Conservation (phyloP, 1,139 yeast species). For the Candida anutae region DNA sequence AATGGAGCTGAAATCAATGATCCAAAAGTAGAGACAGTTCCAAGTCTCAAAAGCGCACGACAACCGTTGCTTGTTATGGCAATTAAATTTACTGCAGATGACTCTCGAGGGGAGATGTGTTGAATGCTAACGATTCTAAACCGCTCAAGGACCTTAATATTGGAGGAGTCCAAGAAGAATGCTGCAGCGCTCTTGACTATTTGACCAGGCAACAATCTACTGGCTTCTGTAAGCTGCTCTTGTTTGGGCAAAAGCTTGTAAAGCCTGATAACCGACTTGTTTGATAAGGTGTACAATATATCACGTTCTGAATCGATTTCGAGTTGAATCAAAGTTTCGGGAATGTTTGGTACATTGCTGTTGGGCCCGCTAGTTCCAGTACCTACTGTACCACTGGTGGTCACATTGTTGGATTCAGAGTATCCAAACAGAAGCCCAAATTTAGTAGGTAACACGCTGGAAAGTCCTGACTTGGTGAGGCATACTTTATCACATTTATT, state of each 20-base stretch:
- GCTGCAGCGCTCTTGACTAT: conserved; percentile 54
- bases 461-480: conserved; percentile 60
- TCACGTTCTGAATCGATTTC: conserved; percentile 72
- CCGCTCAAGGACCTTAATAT: conserved; percentile 35
- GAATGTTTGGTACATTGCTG: conserved; percentile 12
- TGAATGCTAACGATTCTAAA: conserved; percentile 57
- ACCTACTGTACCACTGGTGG: too few relatives aligned
- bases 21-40: conserved; percentile 22
- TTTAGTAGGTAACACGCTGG: conserved; percentile 48
- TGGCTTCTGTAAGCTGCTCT: conserved; percentile 30
- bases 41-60: conserved; percentile 59
- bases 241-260: conserved; percentile 46
- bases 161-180: conserved; percentile 38
- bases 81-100: conserved; percentile 63
- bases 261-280: conserved; percentile 74
- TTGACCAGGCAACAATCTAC: conserved; percentile 38
- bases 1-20: conserved; percentile 18
- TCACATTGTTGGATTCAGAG: conserved; percentile 9
- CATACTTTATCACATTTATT: conserved; percentile 80
- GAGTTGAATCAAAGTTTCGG: conserved; percentile 58
- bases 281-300: conserved; percentile 74
- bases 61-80: conserved; percentile 87
- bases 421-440: conserved; percentile 34
- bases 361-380: conserved; percentile 8
- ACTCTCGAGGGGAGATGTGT: conserved; percentile 56